Conservation (phyloP, 257 asterid genomes). For the Verbena officinalis region DNA sequence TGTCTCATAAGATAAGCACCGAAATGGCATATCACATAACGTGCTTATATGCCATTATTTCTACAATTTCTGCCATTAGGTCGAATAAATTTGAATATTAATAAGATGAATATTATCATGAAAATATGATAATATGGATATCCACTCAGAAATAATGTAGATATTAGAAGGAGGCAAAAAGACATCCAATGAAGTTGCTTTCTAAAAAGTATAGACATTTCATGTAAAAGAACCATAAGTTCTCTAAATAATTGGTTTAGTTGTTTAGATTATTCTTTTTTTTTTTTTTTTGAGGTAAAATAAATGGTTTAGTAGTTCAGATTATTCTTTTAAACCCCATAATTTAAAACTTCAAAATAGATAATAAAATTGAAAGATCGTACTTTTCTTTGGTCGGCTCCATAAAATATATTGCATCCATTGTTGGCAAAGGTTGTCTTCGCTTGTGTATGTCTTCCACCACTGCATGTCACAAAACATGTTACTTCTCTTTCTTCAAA, state of each 20-base stretch:
- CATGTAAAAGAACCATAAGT: neutral
- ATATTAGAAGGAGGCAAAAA: slow-evolving; percentile 11
- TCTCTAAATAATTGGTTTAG: slow-evolving; percentile 20
- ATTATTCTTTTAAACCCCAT: slow-evolving; percentile 11
- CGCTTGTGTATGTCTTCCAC: slow-evolving; percentile 98
- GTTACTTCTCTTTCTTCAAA: slow-evolving; percentile 34
- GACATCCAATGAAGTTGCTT: slow-evolving; percentile 7
- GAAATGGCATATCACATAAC: slow-evolving; percentile 12
- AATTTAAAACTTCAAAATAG: slow-evolving; percentile 24
- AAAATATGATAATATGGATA: neutral
- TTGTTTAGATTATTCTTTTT: slow-evolving; percentile 3
- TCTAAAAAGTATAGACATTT: slow-evolving; percentile 7
- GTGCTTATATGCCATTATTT: neutral
- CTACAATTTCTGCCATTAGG: slow-evolving; percentile 1
- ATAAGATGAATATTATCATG: neutral
- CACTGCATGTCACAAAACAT: slow-evolving; percentile 64
- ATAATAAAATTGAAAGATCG: slow-evolving; percentile 17
- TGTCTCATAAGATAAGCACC: slow-evolving; percentile 4
- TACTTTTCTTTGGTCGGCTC: slow-evolving; percentile 98
- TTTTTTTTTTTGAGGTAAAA: no score
- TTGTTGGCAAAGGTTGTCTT: slow-evolving; percentile 91
- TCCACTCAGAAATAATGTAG: slow-evolving; percentile 4
- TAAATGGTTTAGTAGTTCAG: slow-evolving; percentile 16
- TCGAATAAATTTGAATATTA: neutral
- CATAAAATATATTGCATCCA: slow-evolving; percentile 97